phyloP scores from a whole-genome alignment of 1,139 yeast genomes.

The Diutina pseudorugosa region DNA sequence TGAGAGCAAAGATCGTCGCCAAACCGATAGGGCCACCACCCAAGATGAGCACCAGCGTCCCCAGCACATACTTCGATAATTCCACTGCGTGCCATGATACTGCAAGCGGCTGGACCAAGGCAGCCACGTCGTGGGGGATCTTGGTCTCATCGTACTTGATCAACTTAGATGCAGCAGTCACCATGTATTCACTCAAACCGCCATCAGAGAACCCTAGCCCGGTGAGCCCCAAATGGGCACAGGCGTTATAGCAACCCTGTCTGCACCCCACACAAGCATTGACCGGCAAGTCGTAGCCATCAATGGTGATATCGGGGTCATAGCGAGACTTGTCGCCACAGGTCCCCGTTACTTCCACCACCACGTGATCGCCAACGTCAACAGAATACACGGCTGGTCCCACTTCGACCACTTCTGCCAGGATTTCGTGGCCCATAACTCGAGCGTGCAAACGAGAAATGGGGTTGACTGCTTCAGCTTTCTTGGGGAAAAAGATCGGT shows the following conservation, averaged over 20 bases:
- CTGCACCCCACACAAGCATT: not conserved
- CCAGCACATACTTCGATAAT: not conserved
- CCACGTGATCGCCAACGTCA: not conserved
- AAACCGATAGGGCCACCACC: not conserved
- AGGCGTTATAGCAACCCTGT: slow-evolving; percentile 2
- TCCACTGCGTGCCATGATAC: slow-evolving; percentile 1
- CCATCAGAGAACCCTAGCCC: slow-evolving; percentile 2
- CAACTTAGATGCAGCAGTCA: not conserved
- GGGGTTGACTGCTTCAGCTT: not conserved
- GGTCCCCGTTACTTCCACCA: slow-evolving; percentile 2
- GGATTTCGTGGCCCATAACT: slow-evolving; percentile 3
- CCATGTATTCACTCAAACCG: not conserved
- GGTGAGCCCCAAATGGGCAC: not conserved
- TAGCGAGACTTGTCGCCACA: not conserved
- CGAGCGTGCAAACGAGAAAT: not conserved
- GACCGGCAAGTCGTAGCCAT: not conserved
- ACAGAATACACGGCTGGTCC: not conserved
- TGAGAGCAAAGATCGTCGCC: not conserved
- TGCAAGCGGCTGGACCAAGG: not conserved
- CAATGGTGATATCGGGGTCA: not conserved
- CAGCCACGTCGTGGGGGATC: slow-evolving; percentile 1
- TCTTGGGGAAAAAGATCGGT: not conserved
- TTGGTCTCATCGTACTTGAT: not conserved
- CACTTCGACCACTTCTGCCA: not conserved
- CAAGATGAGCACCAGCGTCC: not conserved